Evolutionary conservation across 176 grass and related monocot genomes (phyloP).

Genomic region (Hsuehochloa calcarea): DNA sequence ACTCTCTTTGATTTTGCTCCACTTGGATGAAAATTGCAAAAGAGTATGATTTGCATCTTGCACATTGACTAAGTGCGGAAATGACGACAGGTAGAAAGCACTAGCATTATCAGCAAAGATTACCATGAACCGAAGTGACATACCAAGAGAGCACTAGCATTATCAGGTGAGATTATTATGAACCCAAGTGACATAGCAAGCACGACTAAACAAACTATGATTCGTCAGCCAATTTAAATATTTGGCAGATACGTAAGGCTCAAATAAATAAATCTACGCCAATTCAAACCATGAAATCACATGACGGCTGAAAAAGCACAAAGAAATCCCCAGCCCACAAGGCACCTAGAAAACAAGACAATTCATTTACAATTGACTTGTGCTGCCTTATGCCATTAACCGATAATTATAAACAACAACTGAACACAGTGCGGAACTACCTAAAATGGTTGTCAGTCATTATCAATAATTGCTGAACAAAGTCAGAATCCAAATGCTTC

Average conservation of each 20-base stretch:
- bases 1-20: not conserved
- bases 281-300: not conserved
- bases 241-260: slow-evolving; percentile 2
- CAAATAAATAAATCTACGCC: not conserved
- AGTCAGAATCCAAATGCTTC: not conserved
- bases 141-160: not conserved
- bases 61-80: not conserved
- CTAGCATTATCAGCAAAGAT: slow-evolving; percentile 21
- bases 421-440: not conserved
- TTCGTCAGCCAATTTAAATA: slow-evolving; percentile 7
- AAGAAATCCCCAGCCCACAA: not conserved
- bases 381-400: not conserved
- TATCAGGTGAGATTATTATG: slow-evolving; percentile 15
- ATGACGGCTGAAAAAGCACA: not conserved
- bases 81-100: not conserved
- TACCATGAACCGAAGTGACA: slow-evolving; percentile 8
- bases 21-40: not conserved
- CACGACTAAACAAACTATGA: not conserved
- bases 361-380: slow-evolving; percentile 14
- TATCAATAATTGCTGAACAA: not conserved
- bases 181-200: slow-evolving; percentile 3
- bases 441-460: not conserved
- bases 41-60: not conserved
- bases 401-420: not conserved
- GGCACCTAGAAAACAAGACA: slow-evolving; percentile 5